Base-by-base conservation (phyloP, 164 flowering plant species). In the Euptelea pleiosperma region DNA sequence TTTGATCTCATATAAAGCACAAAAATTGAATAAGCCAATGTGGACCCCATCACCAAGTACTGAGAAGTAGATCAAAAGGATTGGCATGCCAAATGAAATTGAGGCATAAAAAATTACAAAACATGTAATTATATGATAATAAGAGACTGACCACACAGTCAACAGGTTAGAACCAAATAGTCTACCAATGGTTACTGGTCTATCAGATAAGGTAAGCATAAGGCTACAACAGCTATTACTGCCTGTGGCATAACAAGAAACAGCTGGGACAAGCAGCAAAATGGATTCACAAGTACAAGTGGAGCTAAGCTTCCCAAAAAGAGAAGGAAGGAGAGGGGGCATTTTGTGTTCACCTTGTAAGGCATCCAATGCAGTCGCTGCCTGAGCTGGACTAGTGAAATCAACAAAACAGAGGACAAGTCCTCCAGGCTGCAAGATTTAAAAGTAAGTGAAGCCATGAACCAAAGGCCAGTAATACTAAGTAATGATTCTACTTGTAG, bases 361-460 rank as follows among this genome's bases (percentile, higher is more conserved):
- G 19, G 96, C 94, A 64, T 81, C 84, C 86, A 84, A 64, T 7
- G 98, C 91, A 41, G 89, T 81, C 14, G 96, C 90, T 31, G 98
- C 96, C 76, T 82, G 84, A 11, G 83, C 82, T 30, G 98, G 85
- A 64, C 71, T 84, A 18, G 62, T 58, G 73, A 92, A 89, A 72
- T 89, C 97, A 60, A 89, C 97, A 82, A 92, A 92, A 73, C 97
- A 85, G 28, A 92, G 85, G 41, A 89, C 76, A 48, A 89, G 61
- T 52, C 93, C 91, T 16, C 96, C 96, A 62, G 81, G 66, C 96
- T 89, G 85, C 75, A 80, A 31, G 34, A 30, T n/a, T 50, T 42
- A 33, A 35, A 19, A 22, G 19, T 51, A 52, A n/a, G 46, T 18
- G 25, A 45, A 50, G 26, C 35, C 19, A 61, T n/a, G 15, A 26